These are phyloP conservation scores for Fusarium chlamydosporum DNA, from an alignment of 2,329 filamentous ascomycete genomes.

Conservation along the genomic window DNA sequence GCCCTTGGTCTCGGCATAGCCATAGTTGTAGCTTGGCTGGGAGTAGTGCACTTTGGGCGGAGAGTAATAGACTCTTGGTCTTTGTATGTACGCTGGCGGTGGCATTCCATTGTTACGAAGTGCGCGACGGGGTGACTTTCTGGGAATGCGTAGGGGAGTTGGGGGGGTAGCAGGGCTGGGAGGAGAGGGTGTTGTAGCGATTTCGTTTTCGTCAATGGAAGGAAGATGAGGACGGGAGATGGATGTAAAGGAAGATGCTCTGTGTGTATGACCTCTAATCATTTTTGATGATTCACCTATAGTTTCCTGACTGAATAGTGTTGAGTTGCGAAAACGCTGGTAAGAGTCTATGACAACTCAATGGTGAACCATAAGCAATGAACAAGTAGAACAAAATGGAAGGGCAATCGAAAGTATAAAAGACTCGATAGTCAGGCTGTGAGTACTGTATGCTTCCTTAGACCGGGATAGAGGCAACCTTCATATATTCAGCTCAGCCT, in stretches of 20 bases:
- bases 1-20: constrained; percentile 40
- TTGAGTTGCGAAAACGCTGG: constrained; percentile 8
- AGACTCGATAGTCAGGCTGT: constrained; percentile 8
- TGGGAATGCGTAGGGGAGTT: constrained; percentile 51
- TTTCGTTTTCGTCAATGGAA: constrained; percentile 57
- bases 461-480: constrained; percentile 16
- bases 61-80: constrained; percentile 20
- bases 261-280: constrained; percentile 41
- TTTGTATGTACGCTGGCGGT: constrained; percentile 49
- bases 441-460: constrained; percentile 12
- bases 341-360: constrained; percentile 21
- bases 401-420: constrained; percentile 6
- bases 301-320: no score
- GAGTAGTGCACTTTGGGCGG: constrained; percentile 36
- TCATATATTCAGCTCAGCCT: constrained; percentile 22
- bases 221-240: constrained; percentile 54
- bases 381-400: background rate
- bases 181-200: constrained; percentile 36
- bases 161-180: constrained; percentile 39
- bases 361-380: background rate
- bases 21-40: constrained; percentile 44
- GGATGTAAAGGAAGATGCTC: constrained; percentile 36
- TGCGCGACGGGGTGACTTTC: constrained; percentile 47
- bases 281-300: constrained; percentile 26
- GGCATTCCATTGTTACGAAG: constrained; percentile 41